Conservation (phyloP, 1,139 yeast genomes). For the Chernovozyma aurita region DNA sequence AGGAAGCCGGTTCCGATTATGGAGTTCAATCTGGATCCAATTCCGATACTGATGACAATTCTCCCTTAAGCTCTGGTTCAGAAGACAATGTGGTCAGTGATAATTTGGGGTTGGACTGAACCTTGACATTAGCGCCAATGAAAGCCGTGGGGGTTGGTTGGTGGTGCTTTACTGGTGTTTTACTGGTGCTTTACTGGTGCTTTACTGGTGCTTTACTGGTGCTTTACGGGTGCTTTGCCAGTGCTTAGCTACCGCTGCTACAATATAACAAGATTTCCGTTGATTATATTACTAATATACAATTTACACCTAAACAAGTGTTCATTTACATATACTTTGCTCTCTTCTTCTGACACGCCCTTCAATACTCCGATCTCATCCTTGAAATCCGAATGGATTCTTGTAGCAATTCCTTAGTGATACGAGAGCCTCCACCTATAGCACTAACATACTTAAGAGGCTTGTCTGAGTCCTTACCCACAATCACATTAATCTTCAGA, state of each 20-base stretch:
- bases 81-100: constrained; percentile 9
- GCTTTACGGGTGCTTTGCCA: too few relatives aligned
- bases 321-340: neutral
- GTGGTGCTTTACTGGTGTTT: too few relatives aligned
- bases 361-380: constrained; percentile 13
- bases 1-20: neutral
- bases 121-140: too few relatives aligned
- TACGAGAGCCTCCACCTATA: constrained; percentile 38
- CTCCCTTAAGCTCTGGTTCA: constrained; percentile 10
- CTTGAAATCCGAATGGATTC: constrained; percentile 44
- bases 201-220: too few relatives aligned
- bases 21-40: constrained; percentile 17
- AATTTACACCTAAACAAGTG: too few relatives aligned
- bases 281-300: neutral
- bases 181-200: too few relatives aligned
- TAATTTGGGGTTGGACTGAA: constrained; percentile 2
- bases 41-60: constrained; percentile 18
- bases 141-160: too few relatives aligned
- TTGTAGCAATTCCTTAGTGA: constrained; percentile 43
- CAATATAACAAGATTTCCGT: too few relatives aligned
- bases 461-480: constrained; percentile 19
- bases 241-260: too few relatives aligned
- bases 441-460: constrained; percentile 27
- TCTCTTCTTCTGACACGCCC: neutral
- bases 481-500: constrained; percentile 39